phyloP scores from a whole-genome alignment of 2,329 filamentous ascomycete species.

The Aspergillus sp. region DNA sequence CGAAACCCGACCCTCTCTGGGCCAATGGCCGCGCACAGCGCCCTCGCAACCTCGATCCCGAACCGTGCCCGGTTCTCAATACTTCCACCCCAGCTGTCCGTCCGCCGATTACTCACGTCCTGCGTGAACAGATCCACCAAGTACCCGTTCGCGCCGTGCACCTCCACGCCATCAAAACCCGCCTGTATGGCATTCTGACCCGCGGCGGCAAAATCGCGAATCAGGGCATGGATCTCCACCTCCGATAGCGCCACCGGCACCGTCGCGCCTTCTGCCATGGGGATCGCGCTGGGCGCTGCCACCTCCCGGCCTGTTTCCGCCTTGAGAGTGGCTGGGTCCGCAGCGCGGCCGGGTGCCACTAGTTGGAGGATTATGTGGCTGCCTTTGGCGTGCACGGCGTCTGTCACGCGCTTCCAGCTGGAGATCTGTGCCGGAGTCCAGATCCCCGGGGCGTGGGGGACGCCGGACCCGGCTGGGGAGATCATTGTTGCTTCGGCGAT shows the following conservation, averaged over 20 bases:
- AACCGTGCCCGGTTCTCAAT: constrained; percentile 53
- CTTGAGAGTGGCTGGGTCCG: constrained; percentile 33
- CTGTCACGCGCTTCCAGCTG: constrained; percentile 59
- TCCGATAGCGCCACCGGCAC: constrained; percentile 26
- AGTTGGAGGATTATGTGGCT: constrained; percentile 62
- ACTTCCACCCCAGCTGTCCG: constrained; percentile 49
- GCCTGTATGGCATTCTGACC: constrained; percentile 52
- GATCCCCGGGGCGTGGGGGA: constrained; percentile 56
- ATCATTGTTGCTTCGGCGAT: constrained; percentile 59
- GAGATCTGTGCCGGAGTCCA: constrained; percentile 54
- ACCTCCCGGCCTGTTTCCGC: constrained; percentile 6
- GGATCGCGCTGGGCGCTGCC: constrained; percentile 36
- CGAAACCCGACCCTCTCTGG: constrained; percentile 41
- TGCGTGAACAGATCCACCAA: constrained; percentile 50
- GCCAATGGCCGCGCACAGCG: constrained; percentile 42
- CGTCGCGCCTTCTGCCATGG: constrained; percentile 33
- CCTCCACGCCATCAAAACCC: constrained; percentile 51
- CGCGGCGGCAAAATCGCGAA: constrained; percentile 41
- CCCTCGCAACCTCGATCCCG: constrained; percentile 48
- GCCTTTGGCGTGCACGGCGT: constrained; percentile 62
- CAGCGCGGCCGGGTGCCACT: constrained; percentile 58
- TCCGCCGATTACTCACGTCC: constrained; percentile 45
- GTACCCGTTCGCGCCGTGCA: constrained; percentile 49
- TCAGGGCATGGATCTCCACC: constrained; percentile 41
- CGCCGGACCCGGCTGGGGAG: constrained; percentile 46